Evolutionary conservation across 2,329 filamentous ascomycete species (phyloP).

Genomic region (Fusarium agapanthi): DNA sequence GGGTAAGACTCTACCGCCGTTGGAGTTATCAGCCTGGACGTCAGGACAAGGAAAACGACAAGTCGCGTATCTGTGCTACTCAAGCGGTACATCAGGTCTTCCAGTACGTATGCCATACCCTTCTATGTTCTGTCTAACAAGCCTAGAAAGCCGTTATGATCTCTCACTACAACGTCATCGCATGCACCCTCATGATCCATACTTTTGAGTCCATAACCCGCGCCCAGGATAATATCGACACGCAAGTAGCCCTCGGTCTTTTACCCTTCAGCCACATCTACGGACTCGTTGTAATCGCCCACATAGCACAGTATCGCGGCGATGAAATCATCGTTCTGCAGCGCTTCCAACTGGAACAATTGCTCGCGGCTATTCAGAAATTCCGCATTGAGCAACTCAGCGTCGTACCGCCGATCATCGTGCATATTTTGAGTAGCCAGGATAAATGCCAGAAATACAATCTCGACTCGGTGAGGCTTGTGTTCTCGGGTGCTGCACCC

Average conservation of each 20-base stretch:
- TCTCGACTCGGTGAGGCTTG: constrained; percentile 18
- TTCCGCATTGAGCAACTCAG: constrained; percentile 31
- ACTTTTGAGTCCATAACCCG: constrained; percentile 51
- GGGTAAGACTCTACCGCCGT: constrained; percentile 63
- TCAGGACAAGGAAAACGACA: constrained; percentile 72
- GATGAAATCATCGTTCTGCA: constrained; percentile 77
- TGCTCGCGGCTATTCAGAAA: constrained; percentile 51
- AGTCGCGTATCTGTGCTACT: constrained; percentile 81
- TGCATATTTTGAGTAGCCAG: constrained; percentile 11
- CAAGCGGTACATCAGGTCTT: constrained; percentile 80
- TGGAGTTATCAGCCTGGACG: constrained; percentile 63
- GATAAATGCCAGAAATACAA: constrained; percentile 24
- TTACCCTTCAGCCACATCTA: constrained; percentile 87
- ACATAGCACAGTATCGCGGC: constrained; percentile 72
- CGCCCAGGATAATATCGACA: constrained; percentile 50
- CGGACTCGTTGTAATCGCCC: constrained; percentile 75
- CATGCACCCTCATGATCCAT: constrained; percentile 73
- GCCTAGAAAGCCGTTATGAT: constrained; percentile 83
- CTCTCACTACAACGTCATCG: constrained; percentile 80
- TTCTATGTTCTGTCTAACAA: neutral
- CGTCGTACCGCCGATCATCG: constrained; percentile 29
- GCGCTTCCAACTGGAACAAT: constrained; percentile 75
- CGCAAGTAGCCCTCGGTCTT: constrained; percentile 67
- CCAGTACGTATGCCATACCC: constrained; percentile 58
- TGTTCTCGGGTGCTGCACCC: constrained; percentile 65